A percentile compares a stretch with the other conserved stretches of the same genome.
Evolutionary conservation across 1,284 basidiomycete genomes (phyloP).

Genomic region (Trichosporon coremiiforme): DNA sequence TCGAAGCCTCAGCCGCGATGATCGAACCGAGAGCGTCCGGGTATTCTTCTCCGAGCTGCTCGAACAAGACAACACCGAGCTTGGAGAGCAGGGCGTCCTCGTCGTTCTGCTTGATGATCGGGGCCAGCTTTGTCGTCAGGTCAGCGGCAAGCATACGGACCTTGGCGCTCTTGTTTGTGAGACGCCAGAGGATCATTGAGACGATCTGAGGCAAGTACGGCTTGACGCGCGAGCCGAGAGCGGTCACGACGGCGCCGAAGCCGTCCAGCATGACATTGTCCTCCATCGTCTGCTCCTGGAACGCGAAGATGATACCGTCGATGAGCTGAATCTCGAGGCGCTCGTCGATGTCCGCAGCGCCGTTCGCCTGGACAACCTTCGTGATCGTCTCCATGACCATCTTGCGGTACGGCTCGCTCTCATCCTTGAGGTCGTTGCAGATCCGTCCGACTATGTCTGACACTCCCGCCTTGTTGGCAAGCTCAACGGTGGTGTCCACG

Average conservation of each 20-base stretch:
- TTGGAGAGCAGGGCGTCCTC: constrained; percentile 96
- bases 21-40: constrained; percentile 98
- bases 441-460: constrained; percentile 92
- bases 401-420: constrained; percentile 95
- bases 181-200: constrained; percentile 98
- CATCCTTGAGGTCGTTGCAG: constrained; percentile 95
- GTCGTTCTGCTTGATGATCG: constrained; percentile 98
- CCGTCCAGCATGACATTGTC: constrained; percentile 99
- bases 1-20: constrained; percentile 96
- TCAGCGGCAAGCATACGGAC: constrained; percentile 99
- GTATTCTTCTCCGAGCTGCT: constrained; percentile 99
- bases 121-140: constrained; percentile 87
- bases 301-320: constrained; percentile 98
- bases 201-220: constrained; percentile 98
- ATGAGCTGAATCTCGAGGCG: constrained; percentile 90
- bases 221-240: constrained; percentile 96
- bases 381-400: constrained; percentile 99
- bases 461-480: constrained; percentile 94
- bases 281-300: constrained; percentile 99
- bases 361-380: constrained; percentile 87
- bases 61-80: constrained; percentile 94
- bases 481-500: constrained; percentile 96
- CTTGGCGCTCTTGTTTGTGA: constrained; percentile 99
- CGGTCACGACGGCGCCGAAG: constrained; percentile 95
- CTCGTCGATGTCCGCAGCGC: constrained; percentile 96